A percentile compares a stretch with the other conserved stretches of the same genome.
phyloP scores from a whole-genome alignment of 495 filamentous ascomycete genomes.

The Hypoxylon fragiforme region DNA sequence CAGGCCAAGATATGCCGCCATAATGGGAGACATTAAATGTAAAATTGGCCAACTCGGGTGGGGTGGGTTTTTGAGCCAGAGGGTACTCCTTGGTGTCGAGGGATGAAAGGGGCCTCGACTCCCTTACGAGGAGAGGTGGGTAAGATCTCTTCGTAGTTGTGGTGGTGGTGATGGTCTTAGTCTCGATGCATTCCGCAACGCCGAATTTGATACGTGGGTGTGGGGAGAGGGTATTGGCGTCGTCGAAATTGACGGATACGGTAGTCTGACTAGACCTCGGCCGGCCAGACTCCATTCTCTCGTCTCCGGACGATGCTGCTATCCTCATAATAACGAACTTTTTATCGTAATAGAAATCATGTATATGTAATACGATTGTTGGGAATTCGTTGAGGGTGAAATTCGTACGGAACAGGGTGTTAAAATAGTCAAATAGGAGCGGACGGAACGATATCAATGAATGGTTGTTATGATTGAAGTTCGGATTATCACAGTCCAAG shows the following conservation, averaged over 20 bases:
- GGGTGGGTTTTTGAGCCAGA: conserved; percentile 78
- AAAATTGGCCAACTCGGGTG: conserved; percentile 70
- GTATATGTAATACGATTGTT: conserved; percentile 8
- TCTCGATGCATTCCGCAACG: conserved; percentile 60
- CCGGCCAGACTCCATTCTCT: conserved; percentile 43
- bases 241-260: conserved; percentile 51
- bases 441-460: no score
- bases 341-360: conserved; percentile 29
- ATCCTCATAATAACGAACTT: conserved; percentile 26
- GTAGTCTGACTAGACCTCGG: conserved; percentile 50
- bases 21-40: conserved; percentile 63
- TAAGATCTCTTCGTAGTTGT: conserved; percentile 91
- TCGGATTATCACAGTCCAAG: no score
- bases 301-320: conserved; percentile 28
- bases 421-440: no score
- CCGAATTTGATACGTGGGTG: conserved; percentile 51
- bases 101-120: conserved; percentile 70
- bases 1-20: conserved; percentile 64
- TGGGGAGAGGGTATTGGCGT: conserved; percentile 41
- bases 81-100: conserved; percentile 90
- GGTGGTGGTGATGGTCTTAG: conserved; percentile 83
- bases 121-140: conserved; percentile 77
- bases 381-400: background rate
- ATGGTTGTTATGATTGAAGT: no score
- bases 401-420: no score